phyloP scores from a whole-genome alignment of 2,329 filamentous ascomycete genomes.

The Mariannaea elegans region DNA sequence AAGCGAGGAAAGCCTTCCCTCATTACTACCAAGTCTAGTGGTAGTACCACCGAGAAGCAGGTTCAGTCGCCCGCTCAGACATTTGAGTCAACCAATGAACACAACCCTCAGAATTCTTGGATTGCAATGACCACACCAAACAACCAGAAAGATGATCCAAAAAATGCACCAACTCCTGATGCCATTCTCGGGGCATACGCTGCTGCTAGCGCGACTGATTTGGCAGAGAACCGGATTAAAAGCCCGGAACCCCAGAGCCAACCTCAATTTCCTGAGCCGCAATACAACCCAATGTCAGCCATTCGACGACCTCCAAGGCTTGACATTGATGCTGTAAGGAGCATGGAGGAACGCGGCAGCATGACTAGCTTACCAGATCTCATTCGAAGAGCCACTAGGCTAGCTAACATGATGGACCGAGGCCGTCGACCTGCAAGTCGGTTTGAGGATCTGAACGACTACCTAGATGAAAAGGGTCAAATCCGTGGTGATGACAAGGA shows the following conservation, averaged over 20 bases:
- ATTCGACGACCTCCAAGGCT: slow-evolving; percentile 75
- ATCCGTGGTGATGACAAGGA: slow-evolving; percentile 50
- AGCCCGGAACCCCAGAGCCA: slow-evolving; percentile 36
- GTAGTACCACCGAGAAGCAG: slow-evolving; percentile 39
- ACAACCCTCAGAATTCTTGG: slow-evolving; percentile 58
- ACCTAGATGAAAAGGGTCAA: slow-evolving; percentile 54
- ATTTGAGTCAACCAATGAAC: slow-evolving; percentile 56
- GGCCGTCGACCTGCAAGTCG: slow-evolving; percentile 73
- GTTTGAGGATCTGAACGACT: slow-evolving; percentile 62
- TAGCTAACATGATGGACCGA: slow-evolving; percentile 88
- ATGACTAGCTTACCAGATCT: slow-evolving; percentile 92
- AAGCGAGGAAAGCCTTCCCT: slow-evolving; percentile 67
- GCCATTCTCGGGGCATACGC: slow-evolving; percentile 61
- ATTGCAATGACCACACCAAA: slow-evolving; percentile 48
- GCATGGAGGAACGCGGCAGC: slow-evolving; percentile 85
- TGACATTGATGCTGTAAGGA: slow-evolving; percentile 82
- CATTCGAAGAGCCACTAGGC: slow-evolving; percentile 84
- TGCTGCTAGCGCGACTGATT: slow-evolving; percentile 56
- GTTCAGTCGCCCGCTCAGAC: slow-evolving; percentile 50
- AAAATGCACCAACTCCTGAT: slow-evolving; percentile 49
- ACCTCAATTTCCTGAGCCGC: slow-evolving; percentile 3
- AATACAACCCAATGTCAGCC: slow-evolving; percentile 59
- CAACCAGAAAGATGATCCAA: slow-evolving; percentile 24
- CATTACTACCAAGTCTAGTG: slow-evolving; percentile 50
- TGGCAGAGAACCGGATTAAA: slow-evolving; percentile 44